phyloP scores from a whole-genome alignment of 495 filamentous ascomycete species.

The Hypoxylon fragiforme region DNA sequence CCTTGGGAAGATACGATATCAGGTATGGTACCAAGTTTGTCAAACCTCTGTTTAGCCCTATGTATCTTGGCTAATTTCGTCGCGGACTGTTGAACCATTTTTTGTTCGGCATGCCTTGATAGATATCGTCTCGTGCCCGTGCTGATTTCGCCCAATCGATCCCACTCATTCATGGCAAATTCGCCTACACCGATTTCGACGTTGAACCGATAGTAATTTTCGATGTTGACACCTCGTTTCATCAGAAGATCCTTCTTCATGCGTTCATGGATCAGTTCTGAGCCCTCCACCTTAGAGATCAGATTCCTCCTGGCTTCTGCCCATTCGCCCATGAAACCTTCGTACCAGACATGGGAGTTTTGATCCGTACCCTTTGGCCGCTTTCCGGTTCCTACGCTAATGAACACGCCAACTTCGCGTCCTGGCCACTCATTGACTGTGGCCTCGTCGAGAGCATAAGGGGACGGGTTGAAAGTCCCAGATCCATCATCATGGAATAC shows the following conservation, averaged over 20 bases:
- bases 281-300: conserved; percentile 90
- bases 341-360: conserved; percentile 81
- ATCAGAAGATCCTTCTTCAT: conserved; percentile 78
- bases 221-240: conserved; percentile 76
- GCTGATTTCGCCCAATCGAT: conserved; percentile 87
- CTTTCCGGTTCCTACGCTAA: conserved; percentile 92
- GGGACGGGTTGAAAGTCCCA: conserved; percentile 89
- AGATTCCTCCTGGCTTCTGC: conserved; percentile 84
- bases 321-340: conserved; percentile 88
- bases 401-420: conserved; percentile 82
- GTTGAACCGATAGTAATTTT: conserved; percentile 97
- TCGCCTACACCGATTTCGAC: conserved; percentile 97
- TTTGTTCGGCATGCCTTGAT: conserved; percentile 69
- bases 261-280: conserved; percentile 83
- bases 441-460: conserved; percentile 85
- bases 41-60: conserved; percentile 57
- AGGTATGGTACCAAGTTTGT: conserved; percentile 37
- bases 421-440: conserved; percentile 92
- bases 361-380: conserved; percentile 72
- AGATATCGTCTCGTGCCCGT: conserved; percentile 88
- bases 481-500: conserved; percentile 91
- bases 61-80: conserved; percentile 85
- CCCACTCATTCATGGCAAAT: conserved; percentile 99
- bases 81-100: conserved; percentile 72
- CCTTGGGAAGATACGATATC: conserved; percentile 37